Evolutionary conservation across 2,329 filamentous ascomycete species (phyloP).

Genomic region (Lizonia empirigonia): DNA sequence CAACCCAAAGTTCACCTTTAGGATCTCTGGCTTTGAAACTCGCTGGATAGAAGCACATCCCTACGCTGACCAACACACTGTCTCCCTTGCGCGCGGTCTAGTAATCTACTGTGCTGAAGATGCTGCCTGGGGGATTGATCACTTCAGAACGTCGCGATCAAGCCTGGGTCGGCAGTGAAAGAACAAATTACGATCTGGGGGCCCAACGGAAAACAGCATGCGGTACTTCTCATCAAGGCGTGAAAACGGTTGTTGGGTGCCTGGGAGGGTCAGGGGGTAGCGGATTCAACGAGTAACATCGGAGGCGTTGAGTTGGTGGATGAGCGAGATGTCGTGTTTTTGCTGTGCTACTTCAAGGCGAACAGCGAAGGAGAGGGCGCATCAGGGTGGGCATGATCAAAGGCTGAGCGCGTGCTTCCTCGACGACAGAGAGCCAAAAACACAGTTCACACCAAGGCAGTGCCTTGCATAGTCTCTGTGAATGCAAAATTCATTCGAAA

Average conservation of each 20-base stretch:
- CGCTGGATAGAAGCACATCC: slow-evolving; percentile 61
- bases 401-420: not conserved
- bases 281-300: not conserved
- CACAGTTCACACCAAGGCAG: no score
- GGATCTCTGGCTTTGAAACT: slow-evolving; percentile 53
- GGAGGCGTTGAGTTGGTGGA: not conserved
- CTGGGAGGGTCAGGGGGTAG: not conserved
- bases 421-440: no score
- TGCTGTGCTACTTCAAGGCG: slow-evolving; percentile 17
- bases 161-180: not conserved
- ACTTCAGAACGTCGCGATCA: slow-evolving; percentile 16
- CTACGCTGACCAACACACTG: slow-evolving; percentile 60
- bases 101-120: slow-evolving; percentile 19
- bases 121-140: slow-evolving; percentile 12
- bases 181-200: slow-evolving; percentile 3
- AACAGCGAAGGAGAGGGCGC: slow-evolving; percentile 17
- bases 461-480: no score
- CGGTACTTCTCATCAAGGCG: slow-evolving; percentile 5
- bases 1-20: slow-evolving; percentile 51
- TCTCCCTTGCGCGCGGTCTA: slow-evolving; percentile 43
- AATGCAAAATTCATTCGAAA: no score
- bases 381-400: slow-evolving; percentile 16
- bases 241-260: slow-evolving; percentile 3
- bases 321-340: slow-evolving; percentile 10
- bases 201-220: slow-evolving; percentile 9